Conservation (phyloP, 2,329 filamentous ascomycete species). For the Bertia moriformis region DNA sequence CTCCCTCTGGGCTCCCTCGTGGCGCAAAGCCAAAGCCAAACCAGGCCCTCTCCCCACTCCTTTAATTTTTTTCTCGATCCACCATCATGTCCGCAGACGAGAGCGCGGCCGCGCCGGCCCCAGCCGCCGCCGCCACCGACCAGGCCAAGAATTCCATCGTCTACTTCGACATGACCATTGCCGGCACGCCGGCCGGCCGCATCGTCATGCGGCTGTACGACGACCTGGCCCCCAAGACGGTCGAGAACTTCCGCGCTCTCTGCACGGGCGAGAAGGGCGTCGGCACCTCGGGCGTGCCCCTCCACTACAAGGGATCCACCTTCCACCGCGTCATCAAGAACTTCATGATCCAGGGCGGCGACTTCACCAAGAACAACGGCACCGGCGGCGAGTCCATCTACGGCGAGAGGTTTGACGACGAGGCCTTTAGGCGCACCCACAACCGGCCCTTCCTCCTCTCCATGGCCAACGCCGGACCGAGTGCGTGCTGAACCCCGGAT, state of each 20-base stretch:
- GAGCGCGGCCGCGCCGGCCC: constrained; percentile 3
- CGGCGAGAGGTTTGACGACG: constrained; percentile 90
- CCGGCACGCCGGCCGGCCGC: constrained; percentile 57
- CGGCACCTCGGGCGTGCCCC: constrained; percentile 66
- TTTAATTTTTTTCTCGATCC: neutral
- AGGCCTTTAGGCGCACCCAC: constrained; percentile 87
- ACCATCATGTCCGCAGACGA: neutral
- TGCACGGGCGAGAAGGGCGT: constrained; percentile 89
- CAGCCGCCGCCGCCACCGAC: constrained; percentile 24
- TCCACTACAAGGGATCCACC: constrained; percentile 81
- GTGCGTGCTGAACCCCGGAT: too few species aligned
- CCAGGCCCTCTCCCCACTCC: too few species aligned
- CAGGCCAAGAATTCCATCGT: constrained; percentile 57
- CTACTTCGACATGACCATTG: constrained; percentile 86
- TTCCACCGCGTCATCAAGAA: constrained; percentile 97
- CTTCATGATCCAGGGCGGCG: constrained; percentile 97
- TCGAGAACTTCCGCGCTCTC: constrained; percentile 86
- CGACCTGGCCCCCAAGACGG: constrained; percentile 77
- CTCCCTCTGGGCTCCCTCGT: too few species aligned
- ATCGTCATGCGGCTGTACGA: constrained; percentile 72
- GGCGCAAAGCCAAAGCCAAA: too few species aligned
- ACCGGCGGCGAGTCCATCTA: constrained; percentile 97
- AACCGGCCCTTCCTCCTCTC: constrained; percentile 84
- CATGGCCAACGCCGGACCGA: constrained; percentile 94
- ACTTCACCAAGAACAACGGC: constrained; percentile 88